Evolutionary conservation across 2,329 filamentous ascomycete species (phyloP).

Genomic region (Xylariales sp.): DNA sequence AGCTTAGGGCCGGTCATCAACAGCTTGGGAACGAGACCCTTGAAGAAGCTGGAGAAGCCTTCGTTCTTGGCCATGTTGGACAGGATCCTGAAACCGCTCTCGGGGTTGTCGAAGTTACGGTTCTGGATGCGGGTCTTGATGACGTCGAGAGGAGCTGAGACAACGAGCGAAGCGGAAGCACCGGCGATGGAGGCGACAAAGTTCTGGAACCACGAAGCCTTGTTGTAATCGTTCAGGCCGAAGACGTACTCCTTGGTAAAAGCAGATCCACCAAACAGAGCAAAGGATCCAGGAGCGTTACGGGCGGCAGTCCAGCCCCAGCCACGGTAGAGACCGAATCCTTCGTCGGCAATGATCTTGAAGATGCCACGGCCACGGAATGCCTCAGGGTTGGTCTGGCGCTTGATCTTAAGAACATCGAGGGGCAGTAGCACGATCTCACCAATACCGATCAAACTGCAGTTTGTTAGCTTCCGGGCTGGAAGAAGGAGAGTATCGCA

Average conservation of each 20-base stretch:
- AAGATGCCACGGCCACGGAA: conserved; percentile 92
- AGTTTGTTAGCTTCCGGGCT: conserved; percentile 6
- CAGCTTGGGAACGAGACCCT: conserved; percentile 93
- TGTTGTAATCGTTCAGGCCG: conserved; percentile 89
- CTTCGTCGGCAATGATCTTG: conserved; percentile 87
- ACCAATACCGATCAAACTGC: conserved; percentile 88
- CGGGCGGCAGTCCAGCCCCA: conserved; percentile 97
- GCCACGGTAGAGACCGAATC: conserved; percentile 90
- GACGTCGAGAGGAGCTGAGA: conserved; percentile 94
- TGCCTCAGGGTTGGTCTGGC: conserved; percentile 97
- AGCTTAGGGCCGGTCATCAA: conserved; percentile 99
- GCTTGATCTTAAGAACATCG: conserved; percentile 98
- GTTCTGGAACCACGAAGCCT: conserved; percentile 90
- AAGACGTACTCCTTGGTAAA: conserved; percentile 97
- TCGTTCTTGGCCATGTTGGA: conserved; percentile 92
- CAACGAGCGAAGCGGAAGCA: conserved; percentile 89
- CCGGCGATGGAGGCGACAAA: conserved; percentile 94
- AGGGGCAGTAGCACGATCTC: conserved; percentile 94
- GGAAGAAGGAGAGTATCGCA: background rate
- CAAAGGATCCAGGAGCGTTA: conserved; percentile 95
- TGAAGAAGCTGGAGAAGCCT: conserved; percentile 87
- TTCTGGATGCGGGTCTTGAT: conserved; percentile 99
- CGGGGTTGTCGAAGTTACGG: conserved; percentile 96
- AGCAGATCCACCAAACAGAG: conserved; percentile 94
- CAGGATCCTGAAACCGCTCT: conserved; percentile 88